phyloP scores from a whole-genome alignment of 2,329 filamentous ascomycete species.

The Cytospora piceae region DNA sequence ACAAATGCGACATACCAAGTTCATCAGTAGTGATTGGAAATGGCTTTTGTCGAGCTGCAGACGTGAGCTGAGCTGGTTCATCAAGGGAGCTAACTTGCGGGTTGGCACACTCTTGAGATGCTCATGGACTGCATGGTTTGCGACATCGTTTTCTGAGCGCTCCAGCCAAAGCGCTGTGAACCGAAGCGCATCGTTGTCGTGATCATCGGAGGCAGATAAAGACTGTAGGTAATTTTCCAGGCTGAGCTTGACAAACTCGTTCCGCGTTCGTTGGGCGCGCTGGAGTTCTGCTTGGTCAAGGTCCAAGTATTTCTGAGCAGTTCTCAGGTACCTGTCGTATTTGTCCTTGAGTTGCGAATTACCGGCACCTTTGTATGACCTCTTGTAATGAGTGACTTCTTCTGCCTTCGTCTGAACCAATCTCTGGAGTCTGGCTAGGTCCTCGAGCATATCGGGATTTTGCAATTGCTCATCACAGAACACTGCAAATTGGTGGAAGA shows the following conservation, averaged over 20 bases:
- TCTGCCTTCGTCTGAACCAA: constrained; percentile 79
- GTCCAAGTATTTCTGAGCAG: constrained; percentile 86
- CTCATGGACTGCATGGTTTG: constrained; percentile 75
- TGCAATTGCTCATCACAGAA: constrained; percentile 96
- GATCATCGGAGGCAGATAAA: constrained; percentile 80
- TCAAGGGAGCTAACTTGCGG: constrained; percentile 87
- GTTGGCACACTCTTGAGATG: constrained; percentile 78
- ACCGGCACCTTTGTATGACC: constrained; percentile 9
- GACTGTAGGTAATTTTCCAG: constrained; percentile 92
- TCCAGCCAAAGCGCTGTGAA: constrained; percentile 96
- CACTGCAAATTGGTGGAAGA: constrained; percentile 91
- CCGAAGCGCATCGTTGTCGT: constrained; percentile 86
- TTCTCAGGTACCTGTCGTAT: constrained; percentile 65
- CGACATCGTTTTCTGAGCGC: constrained; percentile 72
- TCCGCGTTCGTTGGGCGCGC: constrained; percentile 74
- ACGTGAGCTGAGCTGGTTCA: constrained; percentile 96
- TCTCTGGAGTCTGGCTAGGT: constrained; percentile 78
- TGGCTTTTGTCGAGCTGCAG: constrained; percentile 69
- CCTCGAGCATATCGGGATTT: constrained; percentile 81
- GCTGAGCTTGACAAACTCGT: constrained; percentile 84
- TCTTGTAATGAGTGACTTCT: constrained; percentile 60
- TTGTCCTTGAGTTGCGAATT: constrained; percentile 64
- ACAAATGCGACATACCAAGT: constrained; percentile 81
- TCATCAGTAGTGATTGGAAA: constrained; percentile 78
- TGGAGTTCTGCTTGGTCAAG: constrained; percentile 87